phyloP scores from a whole-genome alignment of 805 yeast species.

The Kodamaea kaohsiungensis region DNA sequence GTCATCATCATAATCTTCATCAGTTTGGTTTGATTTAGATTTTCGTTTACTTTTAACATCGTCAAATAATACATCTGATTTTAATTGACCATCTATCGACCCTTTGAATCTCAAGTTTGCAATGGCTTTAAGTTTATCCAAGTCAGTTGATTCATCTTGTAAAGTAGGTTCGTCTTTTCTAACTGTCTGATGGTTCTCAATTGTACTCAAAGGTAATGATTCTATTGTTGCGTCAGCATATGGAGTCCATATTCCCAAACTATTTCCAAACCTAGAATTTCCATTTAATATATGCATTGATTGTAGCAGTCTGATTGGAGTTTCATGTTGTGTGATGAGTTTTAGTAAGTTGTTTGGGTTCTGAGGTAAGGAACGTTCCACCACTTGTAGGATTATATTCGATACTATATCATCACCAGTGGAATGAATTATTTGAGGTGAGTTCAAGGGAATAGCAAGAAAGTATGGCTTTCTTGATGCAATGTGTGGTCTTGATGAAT shows the following conservation, averaged over 20 bases:
- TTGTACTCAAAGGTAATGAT: conserved; percentile 57
- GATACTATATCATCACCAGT: conserved; percentile 43
- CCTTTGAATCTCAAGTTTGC: conserved; percentile 70
- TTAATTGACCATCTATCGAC: conserved; percentile 32
- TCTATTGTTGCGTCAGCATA: conserved; percentile 73
- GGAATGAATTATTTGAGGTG: conserved; percentile 66
- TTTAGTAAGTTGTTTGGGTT: conserved; percentile 43
- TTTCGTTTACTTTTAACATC: conserved; percentile 26
- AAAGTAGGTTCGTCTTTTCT: conserved; percentile 6
- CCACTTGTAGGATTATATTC: conserved; percentile 58
- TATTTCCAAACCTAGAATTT: conserved; percentile 57
- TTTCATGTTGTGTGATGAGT: conserved; percentile 39
- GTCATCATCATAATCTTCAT: conserved; percentile 20
- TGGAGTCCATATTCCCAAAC: conserved; percentile 71
- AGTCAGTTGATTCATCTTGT: conserved; percentile 12
- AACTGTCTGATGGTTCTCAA: conserved; percentile 43
- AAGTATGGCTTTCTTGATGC: conserved; percentile 62
- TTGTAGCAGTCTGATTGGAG: conserved; percentile 46
- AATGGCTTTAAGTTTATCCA: conserved; percentile 32
- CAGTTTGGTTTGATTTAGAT: conserved; percentile 3
- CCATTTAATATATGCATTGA: conserved; percentile 62
- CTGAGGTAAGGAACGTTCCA: conserved; percentile 53
- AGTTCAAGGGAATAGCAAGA: conserved; percentile 64
- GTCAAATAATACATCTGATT: conserved; percentile 41
- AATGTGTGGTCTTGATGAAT: conserved; percentile 38